A percentile compares a stretch with the other conserved stretches of the same genome.
phyloP scores from a whole-genome alignment of 371 early-diverging fungal genomes.

The Rhizopus microsporus region DNA sequence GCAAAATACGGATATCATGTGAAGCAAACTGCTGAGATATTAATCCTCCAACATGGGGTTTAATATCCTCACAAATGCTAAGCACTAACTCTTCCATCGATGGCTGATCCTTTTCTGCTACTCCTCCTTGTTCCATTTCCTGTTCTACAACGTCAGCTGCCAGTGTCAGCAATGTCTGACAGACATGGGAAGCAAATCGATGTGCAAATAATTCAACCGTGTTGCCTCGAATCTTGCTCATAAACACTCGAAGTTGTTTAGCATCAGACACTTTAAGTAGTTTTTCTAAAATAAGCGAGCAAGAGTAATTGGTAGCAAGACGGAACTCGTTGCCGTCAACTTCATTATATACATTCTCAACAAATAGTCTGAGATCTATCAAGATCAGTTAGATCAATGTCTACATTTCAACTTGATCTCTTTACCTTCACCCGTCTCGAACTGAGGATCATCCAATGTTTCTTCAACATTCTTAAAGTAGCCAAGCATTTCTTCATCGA shows the following conservation, averaged over 20 bases:
- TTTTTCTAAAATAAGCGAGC: slow-evolving; percentile 81
- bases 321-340: slow-evolving; percentile 75
- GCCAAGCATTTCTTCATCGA: slow-evolving; percentile 65
- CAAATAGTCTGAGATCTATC: slow-evolving; percentile 69
- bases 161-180: slow-evolving; percentile 74
- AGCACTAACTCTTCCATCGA: slow-evolving; percentile 69
- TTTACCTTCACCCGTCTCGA: slow-evolving; percentile 72
- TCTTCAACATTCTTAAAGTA: slow-evolving; percentile 79
- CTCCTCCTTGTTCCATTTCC: slow-evolving; percentile 55
- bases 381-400: slow-evolving; percentile 6
- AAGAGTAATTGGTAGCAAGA: slow-evolving; percentile 75
- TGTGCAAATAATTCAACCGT: slow-evolving; percentile 73
- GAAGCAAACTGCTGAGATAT: slow-evolving; percentile 78
- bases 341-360: slow-evolving; percentile 78
- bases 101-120: slow-evolving; percentile 49
- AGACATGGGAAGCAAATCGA: slow-evolving; percentile 85
- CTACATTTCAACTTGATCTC: background rate
- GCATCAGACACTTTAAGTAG: slow-evolving; percentile 69
- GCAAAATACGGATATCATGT: slow-evolving; percentile 70
- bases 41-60: slow-evolving; percentile 63
- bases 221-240: slow-evolving; percentile 68
- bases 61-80: slow-evolving; percentile 65
- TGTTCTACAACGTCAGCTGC: slow-evolving; percentile 75
- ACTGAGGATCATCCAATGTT: slow-evolving; percentile 68
- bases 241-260: slow-evolving; percentile 73